Evolutionary conservation across 768 basidiomycete species (phyloP).

Genomic region (Leccinum boreale): DNA sequence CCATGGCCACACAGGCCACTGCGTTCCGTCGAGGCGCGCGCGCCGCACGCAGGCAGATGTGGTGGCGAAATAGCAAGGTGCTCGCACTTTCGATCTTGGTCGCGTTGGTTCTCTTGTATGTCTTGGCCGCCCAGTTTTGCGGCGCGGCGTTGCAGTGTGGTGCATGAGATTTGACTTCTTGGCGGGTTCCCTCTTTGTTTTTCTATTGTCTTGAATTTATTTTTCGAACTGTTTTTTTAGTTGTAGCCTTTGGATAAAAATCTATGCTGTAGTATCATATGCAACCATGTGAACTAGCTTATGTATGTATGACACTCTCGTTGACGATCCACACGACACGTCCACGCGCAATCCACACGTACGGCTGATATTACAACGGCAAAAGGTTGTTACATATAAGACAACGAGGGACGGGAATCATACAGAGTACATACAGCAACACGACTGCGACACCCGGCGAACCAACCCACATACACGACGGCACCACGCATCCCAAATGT

Average conservation of each 20-base stretch:
- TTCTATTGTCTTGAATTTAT: not conserved
- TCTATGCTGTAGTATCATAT: slow-evolving; percentile 11
- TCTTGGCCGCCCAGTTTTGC: slow-evolving; percentile 87
- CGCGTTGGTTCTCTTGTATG: slow-evolving; percentile 70
- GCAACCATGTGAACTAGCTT: not conserved
- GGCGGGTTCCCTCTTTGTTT: not conserved
- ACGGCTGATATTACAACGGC: too few species aligned
- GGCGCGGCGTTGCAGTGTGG: slow-evolving; percentile 75
- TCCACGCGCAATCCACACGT: too few species aligned
- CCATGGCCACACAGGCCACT: slow-evolving; percentile 89
- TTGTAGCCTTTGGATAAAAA: slow-evolving; percentile 8
- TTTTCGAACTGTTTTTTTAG: not conserved
- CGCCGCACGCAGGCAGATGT: slow-evolving; percentile 79
- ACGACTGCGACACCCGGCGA: not conserved
- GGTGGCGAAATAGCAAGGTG: slow-evolving; percentile 82
- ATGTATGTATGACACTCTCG: not conserved
- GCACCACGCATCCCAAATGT: slow-evolving; percentile 1
- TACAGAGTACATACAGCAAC: slow-evolving; percentile 17
- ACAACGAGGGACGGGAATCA: slow-evolving; percentile 9
- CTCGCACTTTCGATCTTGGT: slow-evolving; percentile 67
- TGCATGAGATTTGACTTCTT: not conserved
- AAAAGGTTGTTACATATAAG: slow-evolving; percentile 11
- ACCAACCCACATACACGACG: not conserved
- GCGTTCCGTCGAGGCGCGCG: slow-evolving; percentile 89
- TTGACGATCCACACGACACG: too few species aligned